phyloP scores from a whole-genome alignment of 2,329 filamentous ascomycete species.

The Colletotrichum euphorbiae region DNA sequence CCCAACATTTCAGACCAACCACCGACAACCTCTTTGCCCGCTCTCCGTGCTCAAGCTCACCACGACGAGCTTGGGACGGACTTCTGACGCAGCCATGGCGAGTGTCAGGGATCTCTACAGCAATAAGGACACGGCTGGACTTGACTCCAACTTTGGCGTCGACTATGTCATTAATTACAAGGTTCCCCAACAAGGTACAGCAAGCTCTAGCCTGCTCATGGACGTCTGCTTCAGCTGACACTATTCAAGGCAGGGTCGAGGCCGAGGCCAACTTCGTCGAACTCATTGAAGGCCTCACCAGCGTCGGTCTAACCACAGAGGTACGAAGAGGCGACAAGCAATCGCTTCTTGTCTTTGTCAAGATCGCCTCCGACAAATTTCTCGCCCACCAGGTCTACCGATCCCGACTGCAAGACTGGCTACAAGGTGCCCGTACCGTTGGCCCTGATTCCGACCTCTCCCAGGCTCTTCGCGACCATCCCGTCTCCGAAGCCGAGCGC shows the following conservation, averaged over 20 bases:
- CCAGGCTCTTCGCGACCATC: constrained; percentile 76
- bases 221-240: neutral
- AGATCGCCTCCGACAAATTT: constrained; percentile 79
- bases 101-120: constrained; percentile 38
- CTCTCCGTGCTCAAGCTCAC: constrained; percentile 34
- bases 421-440: constrained; percentile 84
- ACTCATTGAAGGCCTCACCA: constrained; percentile 79
- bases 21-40: neutral
- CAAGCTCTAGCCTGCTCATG: neutral
- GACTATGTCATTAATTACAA: constrained; percentile 90
- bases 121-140: constrained; percentile 35
- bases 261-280: constrained; percentile 82
- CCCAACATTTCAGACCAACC: constrained; percentile 6
- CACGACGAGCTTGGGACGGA: constrained; percentile 27
- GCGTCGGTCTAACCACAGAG: constrained; percentile 87
- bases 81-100: constrained; percentile 32
- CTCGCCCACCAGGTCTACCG: constrained; percentile 86
- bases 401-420: constrained; percentile 91
- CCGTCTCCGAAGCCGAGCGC: constrained; percentile 88
- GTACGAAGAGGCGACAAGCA: constrained; percentile 82
- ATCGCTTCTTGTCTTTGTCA: constrained; percentile 85
- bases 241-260: constrained; percentile 69
- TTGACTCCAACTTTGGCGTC: constrained; percentile 60
- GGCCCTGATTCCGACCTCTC: constrained; percentile 80
- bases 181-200: constrained; percentile 73